Evolutionary conservation across 2,329 filamentous ascomycete species (phyloP).

Genomic region (Aspergillus proliferans): DNA sequence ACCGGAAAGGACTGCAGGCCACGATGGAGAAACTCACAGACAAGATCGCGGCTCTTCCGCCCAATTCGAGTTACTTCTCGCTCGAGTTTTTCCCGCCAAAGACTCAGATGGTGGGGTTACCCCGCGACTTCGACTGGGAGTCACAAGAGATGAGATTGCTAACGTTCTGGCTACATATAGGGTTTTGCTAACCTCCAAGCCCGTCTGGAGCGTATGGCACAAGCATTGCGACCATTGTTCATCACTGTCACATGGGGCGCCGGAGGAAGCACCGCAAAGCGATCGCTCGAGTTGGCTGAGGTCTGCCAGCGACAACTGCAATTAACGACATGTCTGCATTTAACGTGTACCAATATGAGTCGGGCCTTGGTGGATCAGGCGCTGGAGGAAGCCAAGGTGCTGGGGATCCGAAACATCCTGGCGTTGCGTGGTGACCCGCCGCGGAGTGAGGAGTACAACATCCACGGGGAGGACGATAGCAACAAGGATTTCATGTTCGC

Average conservation of each 20-base stretch:
- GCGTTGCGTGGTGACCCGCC: constrained; percentile 89
- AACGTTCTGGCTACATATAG: constrained; percentile 29
- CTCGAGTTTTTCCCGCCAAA: constrained; percentile 99
- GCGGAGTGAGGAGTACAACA: constrained; percentile 77
- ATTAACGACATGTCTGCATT: constrained; percentile 87
- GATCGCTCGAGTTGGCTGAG: constrained; percentile 90
- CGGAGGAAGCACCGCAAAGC: constrained; percentile 81
- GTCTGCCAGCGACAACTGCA: constrained; percentile 88
- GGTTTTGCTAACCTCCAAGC: constrained; percentile 90
- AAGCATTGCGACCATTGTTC: constrained; percentile 83
- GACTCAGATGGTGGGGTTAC: constrained; percentile 65
- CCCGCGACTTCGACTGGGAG: constrained; percentile 13
- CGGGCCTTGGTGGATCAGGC: constrained; percentile 77
- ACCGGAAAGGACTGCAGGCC: constrained; percentile 2
- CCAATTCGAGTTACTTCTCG: constrained; percentile 80
- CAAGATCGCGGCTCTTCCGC: constrained; percentile 85
- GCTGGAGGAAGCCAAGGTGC: constrained; percentile 78
- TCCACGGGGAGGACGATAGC: constrained; percentile 54
- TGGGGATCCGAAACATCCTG: constrained; percentile 90
- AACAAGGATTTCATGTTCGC: constrained; percentile 83
- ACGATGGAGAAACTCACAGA: constrained; percentile 83
- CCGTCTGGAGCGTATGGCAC: constrained; percentile 90
- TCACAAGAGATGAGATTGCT: constrained; percentile 14
- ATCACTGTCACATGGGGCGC: constrained; percentile 98
- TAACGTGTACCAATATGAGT: constrained; percentile 98